Evolutionary conservation across 805 yeast species (phyloP).

Genomic region (Candida manassasensis): DNA sequence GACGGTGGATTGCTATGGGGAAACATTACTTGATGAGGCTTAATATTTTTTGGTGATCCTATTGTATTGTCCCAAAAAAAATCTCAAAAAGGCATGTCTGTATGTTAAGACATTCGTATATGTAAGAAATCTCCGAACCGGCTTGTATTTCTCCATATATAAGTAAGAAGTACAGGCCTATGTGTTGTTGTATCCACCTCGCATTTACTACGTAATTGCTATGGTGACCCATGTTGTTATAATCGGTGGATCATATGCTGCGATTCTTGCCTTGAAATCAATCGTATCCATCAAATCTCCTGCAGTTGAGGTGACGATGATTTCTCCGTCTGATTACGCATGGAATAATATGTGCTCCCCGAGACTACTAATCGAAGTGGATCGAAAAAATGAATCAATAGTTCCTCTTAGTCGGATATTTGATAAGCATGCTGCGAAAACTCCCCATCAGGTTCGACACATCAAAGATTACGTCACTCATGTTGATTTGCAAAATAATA

Average conservation of each 20-base stretch:
- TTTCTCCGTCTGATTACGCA: slow-evolving; percentile 20
- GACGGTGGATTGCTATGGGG: too few species aligned
- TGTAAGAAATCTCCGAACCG: too few species aligned
- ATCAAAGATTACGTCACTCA: slow-evolving; percentile 21
- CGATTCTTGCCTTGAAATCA: slow-evolving; percentile 20
- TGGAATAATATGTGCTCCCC: slow-evolving; percentile 28
- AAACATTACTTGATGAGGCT: too few species aligned
- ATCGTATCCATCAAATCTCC: slow-evolving; percentile 10
- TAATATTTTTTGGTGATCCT: too few species aligned
- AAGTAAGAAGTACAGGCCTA: too few species aligned
- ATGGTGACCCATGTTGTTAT: slow-evolving; percentile 22
- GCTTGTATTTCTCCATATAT: too few species aligned
- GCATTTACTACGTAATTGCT: too few species aligned
- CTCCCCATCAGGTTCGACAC: slow-evolving; percentile 11
- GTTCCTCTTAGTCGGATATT: slow-evolving; percentile 17
- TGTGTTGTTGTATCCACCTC: too few species aligned
- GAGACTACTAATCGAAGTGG: slow-evolving; percentile 26
- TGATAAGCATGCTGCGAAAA: slow-evolving; percentile 10
- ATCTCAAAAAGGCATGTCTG: too few species aligned
- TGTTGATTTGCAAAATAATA: slow-evolving; percentile 22
- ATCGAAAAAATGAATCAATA: slow-evolving; percentile 12
- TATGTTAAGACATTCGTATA: too few species aligned
- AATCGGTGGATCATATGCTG: slow-evolving; percentile 38
- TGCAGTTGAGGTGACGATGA: slow-evolving; percentile 21
- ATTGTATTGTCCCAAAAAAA: too few species aligned